Base-by-base conservation (phyloP, 345 rosid genomes). In the Jatropha curcas region DNA sequence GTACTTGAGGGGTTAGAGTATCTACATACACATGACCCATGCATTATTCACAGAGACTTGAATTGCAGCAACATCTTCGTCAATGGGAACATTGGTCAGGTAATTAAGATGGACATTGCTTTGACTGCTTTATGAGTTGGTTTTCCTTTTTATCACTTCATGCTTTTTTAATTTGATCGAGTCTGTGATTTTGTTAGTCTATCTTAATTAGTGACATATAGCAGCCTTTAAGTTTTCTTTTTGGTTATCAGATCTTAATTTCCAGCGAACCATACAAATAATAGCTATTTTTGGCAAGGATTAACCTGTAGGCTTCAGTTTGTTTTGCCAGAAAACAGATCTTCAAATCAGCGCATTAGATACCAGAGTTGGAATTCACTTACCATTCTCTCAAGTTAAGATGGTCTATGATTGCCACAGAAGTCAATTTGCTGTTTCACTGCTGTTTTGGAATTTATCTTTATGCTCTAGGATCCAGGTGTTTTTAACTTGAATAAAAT, bases 11-110 rank as follows among this genome's bases (percentile, higher is more conserved):
- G 91, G 19, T 65, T 89, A 76, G 86, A 82, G 68, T 87, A 81
- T 79, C 87, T 89, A 7, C 93, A 89, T 63, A 87, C 86, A 1
- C 93, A 87, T 58, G 93, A 89, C 16, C 91, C 91, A 4, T 87
- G 93, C 74, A 83, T 87, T 71, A 87, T 87, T 76, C 93, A 87
- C 69, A 75, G 93, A 34, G 89, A 86, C 76, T 84, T 89, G 50
- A 89, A 86, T 74, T 86, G 89, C 86, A 89, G 93, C 60, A 89
- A 89, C 71, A 84, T 89, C 79, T 87, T 87, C 74, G 84, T 89
- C 76, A 89, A 89, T 62, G 93, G 91, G 28, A 89, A 89, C 71
- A 77, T 75, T 4, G 93, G 93, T 39, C 82, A 87, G 89, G 93
- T 86, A 73, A 43, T 57, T 70, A 55, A 11, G 1, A 28, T 59